These are phyloP conservation scores for Rubia tinctorum DNA, from an alignment of 305 asterid genomes.

Conservation along the genomic window DNA sequence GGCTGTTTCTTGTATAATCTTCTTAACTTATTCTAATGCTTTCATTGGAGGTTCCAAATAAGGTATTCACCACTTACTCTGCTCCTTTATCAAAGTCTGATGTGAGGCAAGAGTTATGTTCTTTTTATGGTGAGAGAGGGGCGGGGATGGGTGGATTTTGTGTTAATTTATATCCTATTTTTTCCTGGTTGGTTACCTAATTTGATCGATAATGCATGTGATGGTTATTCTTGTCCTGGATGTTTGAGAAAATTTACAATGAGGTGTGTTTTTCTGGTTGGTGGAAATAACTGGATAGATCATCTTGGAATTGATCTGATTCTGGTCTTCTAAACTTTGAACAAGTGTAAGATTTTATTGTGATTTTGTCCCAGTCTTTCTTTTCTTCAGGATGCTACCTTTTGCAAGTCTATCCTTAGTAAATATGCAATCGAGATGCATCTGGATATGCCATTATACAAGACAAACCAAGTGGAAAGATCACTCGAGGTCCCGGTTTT, in stretches of 20 bases:
- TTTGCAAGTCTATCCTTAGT: slow-evolving; percentile 54
- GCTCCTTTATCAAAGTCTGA: background rate
- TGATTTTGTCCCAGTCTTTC: slow-evolving; percentile 1
- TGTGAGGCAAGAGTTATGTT: too few relatives aligned
- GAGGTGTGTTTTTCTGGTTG: background rate
- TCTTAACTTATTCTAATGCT: background rate
- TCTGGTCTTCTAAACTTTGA: background rate
- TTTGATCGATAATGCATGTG: background rate
- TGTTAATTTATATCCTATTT: background rate
- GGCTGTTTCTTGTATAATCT: background rate
- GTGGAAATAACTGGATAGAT: background rate
- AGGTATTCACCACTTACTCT: background rate
- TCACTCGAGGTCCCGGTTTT: slow-evolving; percentile 34
- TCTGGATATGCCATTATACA: slow-evolving; percentile 32
- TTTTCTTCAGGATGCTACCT: slow-evolving; percentile 34
- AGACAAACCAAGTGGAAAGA: slow-evolving; percentile 28
- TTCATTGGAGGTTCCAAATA: background rate
- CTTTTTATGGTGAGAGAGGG: too few relatives aligned
- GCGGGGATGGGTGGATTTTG: background rate
- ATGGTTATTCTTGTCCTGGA: background rate
- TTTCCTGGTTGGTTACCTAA: background rate
- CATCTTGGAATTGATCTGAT: background rate
- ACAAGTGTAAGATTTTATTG: background rate
- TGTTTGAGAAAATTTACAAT: background rate
- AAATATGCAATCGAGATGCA: slow-evolving; percentile 47